Percentiles rank a stretch among this genome's conserved stretches.
These are phyloP conservation scores for Alternaria sp. DNA, from an alignment of 2,329 filamentous ascomycete genomes.

Conservation along the genomic window DNA sequence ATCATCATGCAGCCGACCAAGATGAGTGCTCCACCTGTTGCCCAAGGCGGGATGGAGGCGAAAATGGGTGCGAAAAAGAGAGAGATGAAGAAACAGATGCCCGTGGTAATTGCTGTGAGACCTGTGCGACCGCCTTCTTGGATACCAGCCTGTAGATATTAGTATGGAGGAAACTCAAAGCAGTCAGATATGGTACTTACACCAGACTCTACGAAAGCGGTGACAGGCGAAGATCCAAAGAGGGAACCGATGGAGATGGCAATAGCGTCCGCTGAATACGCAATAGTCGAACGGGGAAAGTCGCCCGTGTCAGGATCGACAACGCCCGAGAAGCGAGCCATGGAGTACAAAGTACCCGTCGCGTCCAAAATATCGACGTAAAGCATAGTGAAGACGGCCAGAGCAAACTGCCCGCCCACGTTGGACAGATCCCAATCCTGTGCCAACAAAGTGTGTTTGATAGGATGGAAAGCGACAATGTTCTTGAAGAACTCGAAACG, in stretches of 20 bases:
- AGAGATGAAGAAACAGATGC: conserved; percentile 77
- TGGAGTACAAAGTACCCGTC: conserved; percentile 85
- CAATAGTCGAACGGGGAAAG: conserved; percentile 84
- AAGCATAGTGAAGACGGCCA: conserved; percentile 86
- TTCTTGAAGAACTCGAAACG: conserved; percentile 86
- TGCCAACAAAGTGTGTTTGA: conserved; percentile 70
- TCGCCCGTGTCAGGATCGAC: conserved; percentile 84
- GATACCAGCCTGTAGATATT: conserved; percentile 65
- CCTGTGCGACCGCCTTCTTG: conserved; percentile 85
- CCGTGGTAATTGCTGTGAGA: conserved; percentile 76
- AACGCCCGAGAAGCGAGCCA: conserved; percentile 82
- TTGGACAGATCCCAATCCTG: conserved; percentile 75
- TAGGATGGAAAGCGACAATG: conserved; percentile 82
- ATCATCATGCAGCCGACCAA: conserved; percentile 88
- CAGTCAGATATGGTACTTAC: conserved; percentile 45
- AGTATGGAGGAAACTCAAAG: neutral
- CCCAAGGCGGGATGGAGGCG: conserved; percentile 87
- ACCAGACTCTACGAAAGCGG: conserved; percentile 85
- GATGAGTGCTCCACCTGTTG: conserved; percentile 85
- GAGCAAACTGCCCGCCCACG: conserved; percentile 76
- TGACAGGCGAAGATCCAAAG: conserved; percentile 79
- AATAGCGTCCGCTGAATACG: conserved; percentile 82
- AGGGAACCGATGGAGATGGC: conserved; percentile 81
- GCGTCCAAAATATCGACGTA: conserved; percentile 86
- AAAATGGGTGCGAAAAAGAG: conserved; percentile 92